A percentile compares a stretch with the other conserved stretches of the same genome.
These are phyloP conservation scores for Lomentospora prolificans DNA, from an alignment of 2,329 filamentous ascomycete species.

Conservation along the genomic window DNA sequence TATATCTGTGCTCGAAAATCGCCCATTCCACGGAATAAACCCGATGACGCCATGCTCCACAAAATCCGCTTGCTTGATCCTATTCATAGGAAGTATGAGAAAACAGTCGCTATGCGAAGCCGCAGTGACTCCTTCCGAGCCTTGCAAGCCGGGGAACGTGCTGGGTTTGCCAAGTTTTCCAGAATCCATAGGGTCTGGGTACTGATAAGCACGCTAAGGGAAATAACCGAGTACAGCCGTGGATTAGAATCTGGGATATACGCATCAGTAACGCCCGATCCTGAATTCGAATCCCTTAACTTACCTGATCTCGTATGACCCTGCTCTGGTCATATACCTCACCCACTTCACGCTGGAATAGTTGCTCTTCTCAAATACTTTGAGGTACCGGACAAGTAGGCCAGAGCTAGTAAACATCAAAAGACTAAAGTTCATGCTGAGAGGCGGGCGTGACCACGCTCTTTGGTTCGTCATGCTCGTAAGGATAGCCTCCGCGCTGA, in stretches of 20 bases:
- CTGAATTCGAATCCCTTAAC: constrained; percentile 10
- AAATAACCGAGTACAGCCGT: no score
- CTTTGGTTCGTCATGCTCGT: constrained; percentile 98
- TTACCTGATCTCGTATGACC: constrained; percentile 92
- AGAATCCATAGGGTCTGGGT: no score
- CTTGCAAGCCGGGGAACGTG: no score
- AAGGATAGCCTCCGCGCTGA: constrained; percentile 85
- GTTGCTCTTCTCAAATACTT: constrained; percentile 99
- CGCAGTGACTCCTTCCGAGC: no score
- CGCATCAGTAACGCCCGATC: neutral
- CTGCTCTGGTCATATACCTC: constrained; percentile 94
- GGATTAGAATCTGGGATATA: constrained; percentile 13
- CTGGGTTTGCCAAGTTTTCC: no score
- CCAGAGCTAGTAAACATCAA: constrained; percentile 98
- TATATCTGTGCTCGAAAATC: no score
- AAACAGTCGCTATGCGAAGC: no score
- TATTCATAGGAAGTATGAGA: no score
- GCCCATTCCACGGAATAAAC: no score
- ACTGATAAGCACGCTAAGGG: no score
- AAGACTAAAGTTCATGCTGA: constrained; percentile 85
- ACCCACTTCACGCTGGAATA: constrained; percentile 99
- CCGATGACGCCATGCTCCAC: no score
- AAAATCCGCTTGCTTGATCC: no score
- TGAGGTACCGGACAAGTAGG: constrained; percentile 83
- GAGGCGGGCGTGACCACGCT: constrained; percentile 85